Base-by-base conservation (phyloP, 192 early-diverging fungal species). In the Coemansia sp. region DNA sequence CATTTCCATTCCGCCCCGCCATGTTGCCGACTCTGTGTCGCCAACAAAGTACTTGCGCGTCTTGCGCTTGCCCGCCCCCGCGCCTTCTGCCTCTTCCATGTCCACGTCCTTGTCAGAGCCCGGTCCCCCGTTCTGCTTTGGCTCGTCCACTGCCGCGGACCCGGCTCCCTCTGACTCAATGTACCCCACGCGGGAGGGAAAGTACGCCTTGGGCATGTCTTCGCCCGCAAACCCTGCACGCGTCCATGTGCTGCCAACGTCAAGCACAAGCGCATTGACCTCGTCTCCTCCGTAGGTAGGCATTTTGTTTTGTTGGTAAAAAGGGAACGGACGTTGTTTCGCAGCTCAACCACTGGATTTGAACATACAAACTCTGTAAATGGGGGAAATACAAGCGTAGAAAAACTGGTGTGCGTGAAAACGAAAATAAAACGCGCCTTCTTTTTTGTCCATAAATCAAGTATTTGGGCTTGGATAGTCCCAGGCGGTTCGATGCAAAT, bases 211-310 rank as follows among this genome's bases (percentile, higher is more conserved):
- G 9, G 98, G 98, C 36, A 89, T 85, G 79, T 99, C 96, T 71
- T 98, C 96, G 62, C 98, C 98, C n/a, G 95, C 94, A 79, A 92
- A 98, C 59, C 98, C 98, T 23, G 94, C 95, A 58, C 93, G 93
- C 39, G 91, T 91, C 80, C 88, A 90, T 48, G 88, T 87, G 66
- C 90, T 89, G 45, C 98, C 98, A 48, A 97, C 84, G 69, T 98
- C 97, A 66, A 99, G 73, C 38, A 99, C 95, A 20, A 99, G 71
- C 9, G 95, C 97, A 55, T 89, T 88, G 52, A 98, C 95, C 84
- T 99, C 95, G 85, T 99, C 95, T 65, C 83, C 73, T 49, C 84
- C 85, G 60, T 86, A 86, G 4, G 78, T 84, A n/a, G 71, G 78
- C 83, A 85, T 83, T 26, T 65, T 35, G 20, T 49, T 43, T 38